Evolutionary conservation across 768 basidiomycete genomes (phyloP), one percentile per base, ranked within the genome.

Genomic region (Lactifluus subvellereus): DNA sequence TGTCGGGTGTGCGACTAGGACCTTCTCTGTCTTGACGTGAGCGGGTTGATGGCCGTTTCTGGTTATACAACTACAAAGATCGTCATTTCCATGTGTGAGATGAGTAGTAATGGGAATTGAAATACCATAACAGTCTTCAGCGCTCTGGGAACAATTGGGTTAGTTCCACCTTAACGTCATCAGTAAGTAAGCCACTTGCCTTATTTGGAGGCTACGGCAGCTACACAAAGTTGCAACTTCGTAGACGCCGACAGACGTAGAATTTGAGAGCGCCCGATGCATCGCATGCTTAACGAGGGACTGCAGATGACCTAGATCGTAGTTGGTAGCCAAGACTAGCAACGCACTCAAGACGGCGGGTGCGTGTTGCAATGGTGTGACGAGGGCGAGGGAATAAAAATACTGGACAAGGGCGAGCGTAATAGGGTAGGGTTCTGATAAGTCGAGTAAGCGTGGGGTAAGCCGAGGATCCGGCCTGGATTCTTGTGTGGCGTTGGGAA

Each of bases 181-280:
- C 33, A 33, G 54, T 45, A 42, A 43, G 3, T 27, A 22, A 57
- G 51, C 47, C 61, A 45, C 83, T 54, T 74, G 89, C 86, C 94
- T 80, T 68, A 97, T 93, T 71, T 97, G 94, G 61, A 98, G 77
- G 71, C 90, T 89, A 66, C 91, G 84, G 72, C 89, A 91, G 66
- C 85, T 90, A 71, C 92, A 94, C 4, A 98, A 76, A 3, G 95
- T 96, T 9, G 95, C 92, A 10, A 97, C 94, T 72, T 97, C 94
- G 72, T 98, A 98, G 49, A 98, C 89, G 32, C 89, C 91, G 20
- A 95, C 91, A 32, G 90, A 91, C 13, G 88, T 91, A 33, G 85
- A 83, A 69, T 91, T 91, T 37, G 87, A 89, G 35, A 98, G 74
- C 16, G 88, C 83, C 22, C 87, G 85, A 71, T 98, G 96, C 87